Base-by-base conservation (phyloP, 208 protist genomes). In the Herpetomonas muscarum region DNA sequence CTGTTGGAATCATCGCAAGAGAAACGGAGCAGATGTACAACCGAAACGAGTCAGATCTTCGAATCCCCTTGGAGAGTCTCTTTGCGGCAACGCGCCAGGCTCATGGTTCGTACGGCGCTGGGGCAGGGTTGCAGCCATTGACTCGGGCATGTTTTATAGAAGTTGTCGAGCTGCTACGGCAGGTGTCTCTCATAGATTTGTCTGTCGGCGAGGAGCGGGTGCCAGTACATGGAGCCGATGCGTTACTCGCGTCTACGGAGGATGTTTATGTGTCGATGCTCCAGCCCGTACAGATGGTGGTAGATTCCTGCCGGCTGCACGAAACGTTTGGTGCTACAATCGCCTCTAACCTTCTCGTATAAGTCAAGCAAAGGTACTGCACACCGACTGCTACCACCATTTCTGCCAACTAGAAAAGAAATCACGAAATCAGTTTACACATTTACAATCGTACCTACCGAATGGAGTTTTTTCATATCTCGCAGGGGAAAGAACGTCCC, bases 121-220 rank as follows among this genome's bases (percentile, higher is more conserved):
- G 41, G 5, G 5, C 15, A 46, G 22, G n/a, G n/a, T n/a, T n/a
- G n/a, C n/a, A 46, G 17, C 5, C 17, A 19, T 19, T 55, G 12
- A 53, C 66, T 4, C 51, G 67, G 9, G 61, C 64, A 5, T 68
- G 73, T 5, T 90, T 87, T 52, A 13, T 81, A 7, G 82, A 89
- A 48, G 62, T 85, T 46, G 65, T 94, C 5, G 85, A 89, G 34
- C 60, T 85, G 24, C 78, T 94, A 3, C 74, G 81, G 2, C 76
- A 90, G 61, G 84, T 94, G 28, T 79, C 72, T 22, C 58, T 94
- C 24, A 79, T 94, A 45, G 87, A 94, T 61, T 42, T 94, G 0
- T 90, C 81, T n/a, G 53, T 83, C 17, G 87, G 84, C 4, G 69
- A 81, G 1, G 87, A 94, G 30, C 65, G 78, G 36, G 76, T 92